Percentiles rank a stretch among this genome's conserved stretches.
Conservation (phyloP, 1,284 basidiomycete genomes). For the Entoloma clypeatum region DNA sequence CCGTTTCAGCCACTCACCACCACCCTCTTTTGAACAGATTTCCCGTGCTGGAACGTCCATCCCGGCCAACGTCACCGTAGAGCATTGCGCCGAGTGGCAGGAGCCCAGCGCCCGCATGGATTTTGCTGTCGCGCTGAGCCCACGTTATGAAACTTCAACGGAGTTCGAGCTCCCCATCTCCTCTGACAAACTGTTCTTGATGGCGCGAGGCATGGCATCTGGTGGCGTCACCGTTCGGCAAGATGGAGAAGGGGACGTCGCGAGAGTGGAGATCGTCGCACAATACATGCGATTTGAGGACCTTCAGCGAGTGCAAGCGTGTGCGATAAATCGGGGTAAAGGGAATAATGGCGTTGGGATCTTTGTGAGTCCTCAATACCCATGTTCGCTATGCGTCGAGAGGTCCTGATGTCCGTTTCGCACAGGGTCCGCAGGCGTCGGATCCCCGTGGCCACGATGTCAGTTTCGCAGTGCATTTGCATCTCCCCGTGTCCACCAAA, state of each 20-base stretch:
- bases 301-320: slow-evolving; percentile 35
- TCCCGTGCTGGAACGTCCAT: slow-evolving; percentile 6
- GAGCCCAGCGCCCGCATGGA: background rate
- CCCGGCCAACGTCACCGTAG: slow-evolving; percentile 14
- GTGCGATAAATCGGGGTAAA: slow-evolving; percentile 26
- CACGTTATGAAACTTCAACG: slow-evolving; percentile 12
- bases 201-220: slow-evolving; percentile 33
- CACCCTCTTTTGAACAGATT: too few relatives aligned
- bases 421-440: slow-evolving; percentile 11
- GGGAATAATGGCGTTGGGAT: slow-evolving; percentile 39
- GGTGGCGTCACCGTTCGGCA: slow-evolving; percentile 33
- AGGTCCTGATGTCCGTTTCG: background rate
- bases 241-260: slow-evolving; percentile 23
- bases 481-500: slow-evolving; percentile 27
- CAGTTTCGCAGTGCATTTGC: slow-evolving; percentile 30
- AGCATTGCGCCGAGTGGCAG: slow-evolving; percentile 15
- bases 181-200: slow-evolving; percentile 33
- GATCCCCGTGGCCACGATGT: slow-evolving; percentile 11
- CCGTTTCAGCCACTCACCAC: too few relatives aligned
- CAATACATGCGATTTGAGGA: slow-evolving; percentile 25
- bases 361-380: slow-evolving; percentile 30
- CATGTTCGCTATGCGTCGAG: background rate
- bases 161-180: slow-evolving; percentile 36
- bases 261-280: slow-evolving; percentile 31
- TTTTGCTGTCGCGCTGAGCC: background rate